Conservation (phyloP, 768 basidiomycete genomes). For the Lentinula guzmanii region DNA sequence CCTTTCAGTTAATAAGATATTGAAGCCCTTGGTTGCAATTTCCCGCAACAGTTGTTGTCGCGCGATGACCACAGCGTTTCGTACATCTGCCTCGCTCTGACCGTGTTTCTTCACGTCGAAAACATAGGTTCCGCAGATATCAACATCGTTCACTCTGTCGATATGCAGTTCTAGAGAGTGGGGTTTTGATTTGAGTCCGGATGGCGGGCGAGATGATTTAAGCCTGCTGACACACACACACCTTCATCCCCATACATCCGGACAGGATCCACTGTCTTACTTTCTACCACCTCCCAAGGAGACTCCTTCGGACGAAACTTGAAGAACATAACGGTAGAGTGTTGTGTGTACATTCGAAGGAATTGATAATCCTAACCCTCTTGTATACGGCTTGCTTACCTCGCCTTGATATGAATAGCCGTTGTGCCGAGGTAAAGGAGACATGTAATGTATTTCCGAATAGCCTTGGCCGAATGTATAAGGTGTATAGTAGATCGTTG, state of each 20-base stretch:
- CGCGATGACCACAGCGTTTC: slow-evolving; percentile 54
- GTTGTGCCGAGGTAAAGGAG: not conserved
- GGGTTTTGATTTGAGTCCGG: not conserved
- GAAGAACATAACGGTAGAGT: slow-evolving; percentile 22
- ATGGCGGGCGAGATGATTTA: not conserved
- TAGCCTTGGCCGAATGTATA: not conserved
- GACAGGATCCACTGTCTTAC: slow-evolving; percentile 57
- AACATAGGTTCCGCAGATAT: slow-evolving; percentile 56
- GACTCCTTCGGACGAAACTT: slow-evolving; percentile 50
- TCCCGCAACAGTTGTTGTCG: slow-evolving; percentile 58
- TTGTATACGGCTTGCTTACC: not conserved
- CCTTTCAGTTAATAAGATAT: slow-evolving; percentile 66
- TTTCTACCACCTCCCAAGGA: slow-evolving; percentile 78
- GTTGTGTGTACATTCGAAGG: not conserved
- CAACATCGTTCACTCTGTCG: slow-evolving; percentile 42
- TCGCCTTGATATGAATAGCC: not conserved
- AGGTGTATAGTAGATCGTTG: too few species aligned
- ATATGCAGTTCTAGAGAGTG: slow-evolving; percentile 49
- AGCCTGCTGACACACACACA: slow-evolving; percentile 25
- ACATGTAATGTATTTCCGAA: not conserved
- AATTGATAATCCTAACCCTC: not conserved
- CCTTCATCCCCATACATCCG: slow-evolving; percentile 54
- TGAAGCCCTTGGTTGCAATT: slow-evolving; percentile 49
- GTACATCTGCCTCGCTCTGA: slow-evolving; percentile 39
- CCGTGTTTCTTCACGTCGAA: slow-evolving; percentile 45